Percentiles rank a stretch among this genome's conserved stretches.
Conservation (phyloP, 169 alveolate species). For the Eimeria acervulina region DNA sequence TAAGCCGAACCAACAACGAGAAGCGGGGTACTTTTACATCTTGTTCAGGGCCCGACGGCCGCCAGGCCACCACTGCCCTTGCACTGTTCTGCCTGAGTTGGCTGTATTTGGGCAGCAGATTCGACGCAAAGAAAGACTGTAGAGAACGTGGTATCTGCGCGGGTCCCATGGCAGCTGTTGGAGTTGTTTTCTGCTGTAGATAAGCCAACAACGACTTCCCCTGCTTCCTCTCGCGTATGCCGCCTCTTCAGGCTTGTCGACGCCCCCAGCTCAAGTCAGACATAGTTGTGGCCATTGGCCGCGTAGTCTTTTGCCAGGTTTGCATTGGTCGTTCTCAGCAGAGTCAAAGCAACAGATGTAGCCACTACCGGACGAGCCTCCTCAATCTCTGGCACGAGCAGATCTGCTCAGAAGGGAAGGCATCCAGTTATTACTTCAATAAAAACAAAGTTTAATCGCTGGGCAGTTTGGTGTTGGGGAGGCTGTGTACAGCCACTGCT, state of each 20-base stretch:
- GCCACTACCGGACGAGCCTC: background rate
- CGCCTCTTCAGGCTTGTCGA: background rate
- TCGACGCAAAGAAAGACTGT: background rate
- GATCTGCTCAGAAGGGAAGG: background rate
- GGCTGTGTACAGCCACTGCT: too few species aligned
- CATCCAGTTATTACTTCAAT: background rate
- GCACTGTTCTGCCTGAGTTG: background rate
- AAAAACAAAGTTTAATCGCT: background rate
- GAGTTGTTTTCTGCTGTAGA: background rate
- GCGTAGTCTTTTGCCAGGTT: background rate
- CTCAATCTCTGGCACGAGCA: background rate
- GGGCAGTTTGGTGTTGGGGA: too few species aligned
- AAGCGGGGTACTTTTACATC: background rate
- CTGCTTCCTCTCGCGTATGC: background rate
- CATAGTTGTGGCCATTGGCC: background rate
- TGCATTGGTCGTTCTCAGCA: background rate
- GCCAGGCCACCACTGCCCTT: background rate
- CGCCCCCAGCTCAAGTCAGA: background rate
- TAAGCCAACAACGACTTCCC: background rate
- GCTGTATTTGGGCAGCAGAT: background rate
- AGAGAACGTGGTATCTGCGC: background rate
- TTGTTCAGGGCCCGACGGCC: background rate
- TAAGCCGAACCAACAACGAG: background rate
- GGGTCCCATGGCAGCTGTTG: background rate
- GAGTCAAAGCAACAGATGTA: background rate